Base-by-base conservation (phyloP, 164 flowering plant genomes). In the Amborella trichopoda region DNA sequence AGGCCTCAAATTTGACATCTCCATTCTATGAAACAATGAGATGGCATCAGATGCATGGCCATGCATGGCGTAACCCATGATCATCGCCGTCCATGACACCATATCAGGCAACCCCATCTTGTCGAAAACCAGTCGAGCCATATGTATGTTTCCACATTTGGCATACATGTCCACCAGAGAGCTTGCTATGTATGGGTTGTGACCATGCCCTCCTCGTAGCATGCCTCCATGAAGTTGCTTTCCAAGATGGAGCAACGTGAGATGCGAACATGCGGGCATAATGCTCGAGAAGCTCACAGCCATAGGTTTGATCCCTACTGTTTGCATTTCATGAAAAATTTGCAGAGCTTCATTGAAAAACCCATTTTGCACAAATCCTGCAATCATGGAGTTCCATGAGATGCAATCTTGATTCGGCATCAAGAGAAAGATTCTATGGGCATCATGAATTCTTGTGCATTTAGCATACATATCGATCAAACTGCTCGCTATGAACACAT, bases 381-480 rank as follows among this genome's bases (percentile, higher is more conserved):
- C 88, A 60, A 85, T 76, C 16, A 90, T 51, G 2, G 95, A 78
- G 55, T 81, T 90, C 94, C 97, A 90, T 1, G 74, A 77, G 52
- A 85, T 74, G 24, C 49, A 58, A 67, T 89, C 97, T 11, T 60
- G 70, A 8, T 49, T 70, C 28, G 85, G 76, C 11, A 8, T 14
- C 37, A 79, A 58, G 12, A 65, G 56, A 54, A 89, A 89, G 12
- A 82, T 71, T 17, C 43, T 26, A 28, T 10, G 48, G 3, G 95
- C 77, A 69, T 80, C 77, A 19, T 69, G 77, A 18, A 78, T 61
- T 32, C 68, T 59, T 2, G 66, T 57, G 59, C 95, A 82, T 30
- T 82, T 90, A 3, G 87, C 88, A 62, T 90, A 86, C 98, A 90
- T 83, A 58, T 81, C 89, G 49, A 86, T 76, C 64, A 91, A 72